Percentiles rank a stretch among this genome's conserved stretches.
Evolutionary conservation across 225 moss, liverwort and hornwort genomes (phyloP).

Genomic region (Rhytidiadelphus loreus): DNA sequence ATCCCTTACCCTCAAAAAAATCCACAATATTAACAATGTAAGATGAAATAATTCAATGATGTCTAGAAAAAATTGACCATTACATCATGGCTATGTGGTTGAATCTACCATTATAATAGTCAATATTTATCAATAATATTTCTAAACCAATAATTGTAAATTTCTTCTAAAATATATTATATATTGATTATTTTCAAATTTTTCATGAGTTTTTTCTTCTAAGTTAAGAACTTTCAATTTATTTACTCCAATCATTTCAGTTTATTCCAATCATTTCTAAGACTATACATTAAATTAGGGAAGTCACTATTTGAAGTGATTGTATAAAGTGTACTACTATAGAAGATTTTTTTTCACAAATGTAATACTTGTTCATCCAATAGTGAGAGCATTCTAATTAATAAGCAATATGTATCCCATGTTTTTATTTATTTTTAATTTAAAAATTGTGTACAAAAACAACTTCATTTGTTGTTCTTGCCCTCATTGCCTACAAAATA

Average conservation of each 20-base stretch:
- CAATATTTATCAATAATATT: background rate
- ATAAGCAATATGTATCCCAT: accelerated
- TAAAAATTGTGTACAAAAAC: background rate
- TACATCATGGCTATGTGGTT: background rate
- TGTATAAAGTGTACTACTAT: accelerated
- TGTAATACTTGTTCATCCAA: background rate
- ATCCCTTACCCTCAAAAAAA: too few relatives aligned
- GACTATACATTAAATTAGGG: background rate
- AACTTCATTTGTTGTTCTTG: background rate
- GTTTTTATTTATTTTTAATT: too few relatives aligned
- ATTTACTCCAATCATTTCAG: background rate
- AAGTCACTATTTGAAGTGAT: background rate
- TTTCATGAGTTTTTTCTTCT: background rate
- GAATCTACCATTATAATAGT: background rate
- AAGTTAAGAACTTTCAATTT: background rate
- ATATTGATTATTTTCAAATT: background rate
- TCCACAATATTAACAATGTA: too few relatives aligned
- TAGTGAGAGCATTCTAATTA: background rate
- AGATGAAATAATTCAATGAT: too few relatives aligned
- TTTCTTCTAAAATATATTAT: background rate
- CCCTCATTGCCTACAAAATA: background rate
- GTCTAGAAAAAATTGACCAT: background rate
- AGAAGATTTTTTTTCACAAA: background rate
- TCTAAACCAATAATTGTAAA: background rate
- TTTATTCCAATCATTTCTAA: background rate